phyloP scores from a whole-genome alignment of 2,329 filamentous ascomycete genomes.

The Sordariomycetes sp. region DNA sequence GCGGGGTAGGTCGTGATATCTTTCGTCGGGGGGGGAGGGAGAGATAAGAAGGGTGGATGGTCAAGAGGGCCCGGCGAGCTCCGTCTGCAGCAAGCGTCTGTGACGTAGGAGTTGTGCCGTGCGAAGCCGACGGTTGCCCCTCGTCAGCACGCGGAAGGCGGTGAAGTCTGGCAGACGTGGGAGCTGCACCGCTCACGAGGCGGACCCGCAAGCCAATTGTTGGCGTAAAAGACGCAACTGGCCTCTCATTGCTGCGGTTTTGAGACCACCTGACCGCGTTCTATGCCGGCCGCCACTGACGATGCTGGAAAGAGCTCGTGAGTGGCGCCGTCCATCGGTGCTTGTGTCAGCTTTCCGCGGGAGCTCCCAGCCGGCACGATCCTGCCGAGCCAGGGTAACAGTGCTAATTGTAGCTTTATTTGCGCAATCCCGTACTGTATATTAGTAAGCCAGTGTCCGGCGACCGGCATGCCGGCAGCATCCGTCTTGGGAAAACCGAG shows the following conservation, averaged over 20 bases:
- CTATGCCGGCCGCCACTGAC: not conserved
- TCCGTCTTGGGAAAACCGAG: no score
- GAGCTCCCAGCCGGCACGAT: no score
- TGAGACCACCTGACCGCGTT: not conserved
- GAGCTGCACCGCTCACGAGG: not conserved
- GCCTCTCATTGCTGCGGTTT: not conserved
- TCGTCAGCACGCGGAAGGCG: not conserved
- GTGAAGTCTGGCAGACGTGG: not conserved
- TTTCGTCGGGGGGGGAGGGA: not conserved
- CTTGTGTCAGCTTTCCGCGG: no score
- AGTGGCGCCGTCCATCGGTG: not conserved
- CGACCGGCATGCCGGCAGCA: no score
- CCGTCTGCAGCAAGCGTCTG: not conserved
- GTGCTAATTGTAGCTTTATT: no score
- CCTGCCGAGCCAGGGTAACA: no score
- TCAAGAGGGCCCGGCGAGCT: not conserved
- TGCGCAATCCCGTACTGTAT: not conserved
- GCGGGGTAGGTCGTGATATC: not conserved
- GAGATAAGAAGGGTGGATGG: not conserved
- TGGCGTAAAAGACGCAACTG: not conserved
- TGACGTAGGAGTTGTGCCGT: not conserved
- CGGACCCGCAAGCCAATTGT: not conserved
- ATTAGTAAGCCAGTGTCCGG: not conserved
- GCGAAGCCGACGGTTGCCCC: conserved; percentile 1
- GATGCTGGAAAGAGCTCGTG: no score